Evolutionary conservation across 805 yeast genomes (phyloP), one percentile per base, ranked within the genome.

Genomic region (Candida oleophila): DNA sequence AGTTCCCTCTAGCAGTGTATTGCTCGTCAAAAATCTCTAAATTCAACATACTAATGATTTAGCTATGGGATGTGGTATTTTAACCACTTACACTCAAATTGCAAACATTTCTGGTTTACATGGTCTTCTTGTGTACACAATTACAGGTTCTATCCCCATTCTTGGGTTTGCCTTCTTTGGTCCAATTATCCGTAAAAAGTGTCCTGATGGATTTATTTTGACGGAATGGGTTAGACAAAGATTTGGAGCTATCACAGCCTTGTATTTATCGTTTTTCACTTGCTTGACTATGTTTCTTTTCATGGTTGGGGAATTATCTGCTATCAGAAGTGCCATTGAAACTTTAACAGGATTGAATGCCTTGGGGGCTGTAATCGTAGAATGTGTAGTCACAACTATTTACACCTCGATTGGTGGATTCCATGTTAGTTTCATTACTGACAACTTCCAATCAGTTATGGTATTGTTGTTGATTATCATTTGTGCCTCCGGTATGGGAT

Each of bases 191-290:
- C 74, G 96, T 53, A 77, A 72, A 49, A 77, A 78, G 54, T 87
- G 96, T 55, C 97, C 97, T 0, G 81, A 87, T 7, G 97, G 97
- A 2, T 91, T 91, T 62, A 90, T 91, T 22, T 69, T 91, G 55
- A 89, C 96, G 3, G 96, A 91, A 62, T 91, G 97, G 97, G 92
- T 89, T n/a, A 79, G 88, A 59, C 80, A 80, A 41, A 73, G 97
- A 55, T 91, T 77, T 61, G 97, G 97, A 2, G 61, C 74, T 3
- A 66, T 84, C 14, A 75, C 96, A 2, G 86, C 89, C 0, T 68
- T 89, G 53, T 87, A 89, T 55, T 66, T 91, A 40, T 84, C 95
- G 12, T 82, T 81, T 40, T 88, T 90, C 64, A 89, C 97, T 1
- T 78, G 91, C 44, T 74, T 91, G 53, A 90, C 96, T 7, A 78